Percentiles rank a stretch among this genome's conserved stretches.
Evolutionary conservation across 2,329 filamentous ascomycete genomes (phyloP).

Genomic region (Cladosporium phlei): DNA sequence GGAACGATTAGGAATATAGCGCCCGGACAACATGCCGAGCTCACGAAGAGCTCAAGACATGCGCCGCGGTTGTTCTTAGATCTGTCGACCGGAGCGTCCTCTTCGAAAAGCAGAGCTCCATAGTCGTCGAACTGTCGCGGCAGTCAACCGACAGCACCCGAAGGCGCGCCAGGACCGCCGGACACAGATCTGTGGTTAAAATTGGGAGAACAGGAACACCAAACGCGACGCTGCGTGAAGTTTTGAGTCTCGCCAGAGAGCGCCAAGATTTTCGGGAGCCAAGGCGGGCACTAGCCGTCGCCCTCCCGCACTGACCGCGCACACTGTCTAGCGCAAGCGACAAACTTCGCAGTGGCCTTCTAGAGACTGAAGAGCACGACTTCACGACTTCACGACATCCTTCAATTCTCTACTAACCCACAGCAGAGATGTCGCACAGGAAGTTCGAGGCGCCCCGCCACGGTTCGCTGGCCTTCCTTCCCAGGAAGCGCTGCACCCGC

Average conservation of each 20-base stretch:
- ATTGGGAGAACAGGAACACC: conserved; percentile 27
- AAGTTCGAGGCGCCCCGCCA: conserved; percentile 88
- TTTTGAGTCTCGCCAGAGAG: conserved; percentile 2
- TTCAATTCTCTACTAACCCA: conserved; percentile 5
- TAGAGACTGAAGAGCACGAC: neutral
- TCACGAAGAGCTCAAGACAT: conserved; percentile 57
- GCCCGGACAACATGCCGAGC: conserved; percentile 60
- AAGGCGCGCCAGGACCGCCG: conserved; percentile 63
- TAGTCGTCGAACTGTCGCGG: conserved; percentile 80
- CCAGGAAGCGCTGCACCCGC: conserved; percentile 79
- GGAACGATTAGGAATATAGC: conserved; percentile 88
- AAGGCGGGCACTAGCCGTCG: neutral
- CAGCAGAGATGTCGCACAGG: conserved; percentile 51
- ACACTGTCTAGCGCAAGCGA: conserved; percentile 6
- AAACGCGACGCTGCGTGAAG: conserved; percentile 1
- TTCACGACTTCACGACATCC: conserved; percentile 10
- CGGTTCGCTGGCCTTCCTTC: conserved; percentile 62
- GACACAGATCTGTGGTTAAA: conserved; percentile 74
- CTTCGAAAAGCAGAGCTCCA: conserved; percentile 62
- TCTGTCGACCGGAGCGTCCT: conserved; percentile 93
- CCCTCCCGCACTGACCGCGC: neutral
- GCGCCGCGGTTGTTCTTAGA: conserved; percentile 66
- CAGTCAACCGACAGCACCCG: conserved; percentile 65
- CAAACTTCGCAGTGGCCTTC: conserved; percentile 4
- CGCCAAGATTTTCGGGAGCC: conserved; percentile 2